A percentile compares a stretch with the other conserved stretches of the same genome.
Conservation (phyloP, 148 eudicot genomes). For the Rhododendron kiyosumense region DNA sequence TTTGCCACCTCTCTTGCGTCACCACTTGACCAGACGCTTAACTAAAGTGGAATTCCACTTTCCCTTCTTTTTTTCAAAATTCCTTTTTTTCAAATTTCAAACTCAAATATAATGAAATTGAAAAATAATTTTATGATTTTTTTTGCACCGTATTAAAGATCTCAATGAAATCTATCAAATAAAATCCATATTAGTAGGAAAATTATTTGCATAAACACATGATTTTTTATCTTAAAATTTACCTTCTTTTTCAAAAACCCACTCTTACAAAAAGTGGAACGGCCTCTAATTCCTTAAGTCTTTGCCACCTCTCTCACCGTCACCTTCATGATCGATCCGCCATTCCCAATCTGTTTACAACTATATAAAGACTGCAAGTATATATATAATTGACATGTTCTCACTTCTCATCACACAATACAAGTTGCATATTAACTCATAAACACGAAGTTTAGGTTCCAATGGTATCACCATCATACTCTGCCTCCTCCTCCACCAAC, state of each 20-base stretch:
- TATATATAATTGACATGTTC: background rate
- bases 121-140: no score
- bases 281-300: background rate
- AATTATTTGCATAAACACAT: no score
- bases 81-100: no score
- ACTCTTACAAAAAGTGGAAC: no score
- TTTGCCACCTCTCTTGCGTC: background rate
- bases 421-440: background rate
- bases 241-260: no score
- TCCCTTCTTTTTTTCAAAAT: no score
- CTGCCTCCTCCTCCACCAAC: constrained; percentile 1
- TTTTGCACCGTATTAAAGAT: no score
- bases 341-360: background rate
- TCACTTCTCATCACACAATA: background rate
- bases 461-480: constrained; percentile 12
- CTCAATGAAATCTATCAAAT: no score
- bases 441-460: background rate
- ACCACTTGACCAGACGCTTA: background rate
- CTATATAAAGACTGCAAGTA: background rate
- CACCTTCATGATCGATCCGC: background rate
- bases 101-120: no score
- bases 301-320: background rate
- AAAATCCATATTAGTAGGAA: no score
- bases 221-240: no score
- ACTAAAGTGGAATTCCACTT: no score